Conservation (phyloP, 345 rosid genomes). For the Gossypium arboreum region DNA sequence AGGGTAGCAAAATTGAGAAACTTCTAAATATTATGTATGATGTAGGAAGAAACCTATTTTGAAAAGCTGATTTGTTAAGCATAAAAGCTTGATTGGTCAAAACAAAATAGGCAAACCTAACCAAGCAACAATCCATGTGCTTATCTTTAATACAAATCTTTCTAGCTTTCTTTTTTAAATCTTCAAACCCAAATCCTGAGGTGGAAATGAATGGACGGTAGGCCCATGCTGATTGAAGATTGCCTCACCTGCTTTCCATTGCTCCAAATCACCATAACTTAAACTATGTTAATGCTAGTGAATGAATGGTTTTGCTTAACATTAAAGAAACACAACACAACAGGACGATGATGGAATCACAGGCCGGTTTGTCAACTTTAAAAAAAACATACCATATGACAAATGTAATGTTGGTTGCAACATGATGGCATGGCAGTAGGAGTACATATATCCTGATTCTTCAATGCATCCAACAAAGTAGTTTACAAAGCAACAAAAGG, state of each 20-base stretch:
- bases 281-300: background rate
- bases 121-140: slow-evolving; percentile 9
- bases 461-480: slow-evolving; percentile 1
- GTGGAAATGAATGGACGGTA: slow-evolving; percentile 21
- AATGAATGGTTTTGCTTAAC: slow-evolving; percentile 6
- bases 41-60: background rate
- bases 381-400: background rate
- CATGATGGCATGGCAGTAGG: slow-evolving; percentile 2
- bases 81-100: slow-evolving; percentile 15
- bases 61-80: background rate
- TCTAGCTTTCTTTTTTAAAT: background rate
- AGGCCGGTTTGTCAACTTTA: background rate
- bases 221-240: slow-evolving; percentile 10
- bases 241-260: slow-evolving; percentile 4
- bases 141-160: background rate
- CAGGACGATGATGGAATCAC: too few relatives aligned
- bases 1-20: background rate
- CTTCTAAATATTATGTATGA: background rate
- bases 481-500: background rate
- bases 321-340: background rate
- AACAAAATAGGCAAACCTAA: slow-evolving; percentile 18
- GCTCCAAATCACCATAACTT: slow-evolving; percentile 7
- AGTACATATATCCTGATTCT: slow-evolving; percentile 2
- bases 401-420: background rate
- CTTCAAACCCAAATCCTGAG: slow-evolving; percentile 10